phyloP scores from a whole-genome alignment of 352 stramenopile genomes.

The Blastocystis sp. region DNA sequence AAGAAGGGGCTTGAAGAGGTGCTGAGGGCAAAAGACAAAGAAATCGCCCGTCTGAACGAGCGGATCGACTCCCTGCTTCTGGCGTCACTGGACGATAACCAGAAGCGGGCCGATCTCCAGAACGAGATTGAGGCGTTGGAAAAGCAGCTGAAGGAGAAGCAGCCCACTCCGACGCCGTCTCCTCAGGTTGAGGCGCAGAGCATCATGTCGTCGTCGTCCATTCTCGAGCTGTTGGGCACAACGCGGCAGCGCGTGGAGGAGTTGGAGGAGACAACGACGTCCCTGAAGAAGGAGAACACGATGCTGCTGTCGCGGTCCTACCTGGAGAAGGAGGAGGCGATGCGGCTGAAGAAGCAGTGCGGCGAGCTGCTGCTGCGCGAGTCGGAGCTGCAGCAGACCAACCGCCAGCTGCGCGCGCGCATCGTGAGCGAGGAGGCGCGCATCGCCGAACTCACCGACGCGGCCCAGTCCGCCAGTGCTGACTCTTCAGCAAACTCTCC shows the following conservation, averaged over 20 bases:
- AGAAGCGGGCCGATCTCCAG: conserved; percentile 43
- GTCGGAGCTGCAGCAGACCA: background rate
- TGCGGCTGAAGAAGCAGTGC: background rate
- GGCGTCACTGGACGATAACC: conserved; percentile 18
- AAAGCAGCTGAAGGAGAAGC: background rate
- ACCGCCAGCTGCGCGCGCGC: background rate
- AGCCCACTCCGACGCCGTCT: background rate
- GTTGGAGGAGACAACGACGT: background rate
- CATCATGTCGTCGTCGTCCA: background rate
- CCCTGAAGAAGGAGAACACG: conserved; percentile 6
- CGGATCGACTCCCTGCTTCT: conserved; percentile 28
- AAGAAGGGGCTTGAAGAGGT: background rate
- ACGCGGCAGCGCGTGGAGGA: conserved; percentile 21
- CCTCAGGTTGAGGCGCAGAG: too few relatives aligned
- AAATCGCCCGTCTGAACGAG: conserved; percentile 41
- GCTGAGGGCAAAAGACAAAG: background rate
- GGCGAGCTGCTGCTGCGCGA: background rate
- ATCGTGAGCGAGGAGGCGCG: background rate
- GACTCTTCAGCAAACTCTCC: background rate
- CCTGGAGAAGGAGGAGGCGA: background rate
- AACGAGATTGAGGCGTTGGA: background rate
- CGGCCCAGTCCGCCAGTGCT: background rate
- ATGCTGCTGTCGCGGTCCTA: background rate
- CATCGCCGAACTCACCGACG: background rate
- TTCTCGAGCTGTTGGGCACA: conserved; percentile 2